Evolutionary conservation across 164 flowering plant species (phyloP), one percentile per base, ranked within the genome.

Genomic region (Amborella trichopoda): DNA sequence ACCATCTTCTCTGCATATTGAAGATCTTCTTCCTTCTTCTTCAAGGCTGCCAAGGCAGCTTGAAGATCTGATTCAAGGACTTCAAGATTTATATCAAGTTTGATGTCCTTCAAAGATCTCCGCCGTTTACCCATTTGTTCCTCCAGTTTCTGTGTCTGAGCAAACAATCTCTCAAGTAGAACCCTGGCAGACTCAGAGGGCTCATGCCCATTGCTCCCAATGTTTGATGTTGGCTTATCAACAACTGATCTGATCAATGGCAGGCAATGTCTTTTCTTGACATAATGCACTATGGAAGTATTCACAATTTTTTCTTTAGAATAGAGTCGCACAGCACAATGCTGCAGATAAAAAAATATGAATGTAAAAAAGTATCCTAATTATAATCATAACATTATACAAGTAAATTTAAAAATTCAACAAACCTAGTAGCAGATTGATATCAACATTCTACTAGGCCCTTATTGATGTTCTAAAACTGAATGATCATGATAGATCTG

Each of bases 131-230:
- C 70, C 50, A 74, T 74, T 47, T 68, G 75, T 48, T 77, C 73
- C 64, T 85, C 95, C 56, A 90, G 73, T 53, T 74, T 79, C 72
- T 79, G 94, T 5, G 94, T 73, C 56, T 81, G 83, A 13, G 69
- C 74, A 71, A 81, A 85, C 66, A 81, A 59, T 49, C 76, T 76
- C 74, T 90, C 94, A 44, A 90, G 73, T 51, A 81, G 80, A 73
- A 70, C 38, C 59, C 76, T 67, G 3, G 90, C 70, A 24, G 91
- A 80, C 46, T 79, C 79, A 22, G 65, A 28, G n/a, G 77, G 63
- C 48, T 75, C 97, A 71, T 69, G 61, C 54, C 58, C 77, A 58
- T 37, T 74, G 28, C 44, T 46, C 20, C 46, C 49, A 32, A 81
- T 38, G 43, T 67, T 57, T 0, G 69, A 54, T 23, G 54, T 69